Evolutionary conservation across 148 eudicot genomes (phyloP).

Genomic region (Drosera capensis): DNA sequence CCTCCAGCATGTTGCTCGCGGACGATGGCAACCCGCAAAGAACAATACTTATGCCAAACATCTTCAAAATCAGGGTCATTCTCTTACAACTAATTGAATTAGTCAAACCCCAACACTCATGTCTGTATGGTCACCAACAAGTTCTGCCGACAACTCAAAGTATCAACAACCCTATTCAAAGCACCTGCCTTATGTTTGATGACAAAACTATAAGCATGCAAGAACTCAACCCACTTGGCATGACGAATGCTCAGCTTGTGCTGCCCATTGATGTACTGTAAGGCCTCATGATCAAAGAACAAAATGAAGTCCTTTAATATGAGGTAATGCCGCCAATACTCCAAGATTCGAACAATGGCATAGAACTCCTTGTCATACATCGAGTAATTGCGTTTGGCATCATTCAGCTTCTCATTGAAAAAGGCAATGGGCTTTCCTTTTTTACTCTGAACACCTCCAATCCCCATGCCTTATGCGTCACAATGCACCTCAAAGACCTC

Average conservation of each 20-base stretch:
- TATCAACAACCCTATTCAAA: not conserved
- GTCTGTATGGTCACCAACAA: too few species aligned
- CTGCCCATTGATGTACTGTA: not conserved
- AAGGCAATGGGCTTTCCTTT: not conserved
- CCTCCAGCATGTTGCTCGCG: too few species aligned
- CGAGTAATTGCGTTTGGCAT: not conserved
- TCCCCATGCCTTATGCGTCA: not conserved
- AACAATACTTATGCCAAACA: too few species aligned
- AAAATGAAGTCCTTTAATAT: not conserved
- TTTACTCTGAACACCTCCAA: not conserved
- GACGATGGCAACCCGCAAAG: too few species aligned
- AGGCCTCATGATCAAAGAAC: not conserved
- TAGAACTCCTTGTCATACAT: constrained; percentile 4
- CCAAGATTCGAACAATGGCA: not conserved
- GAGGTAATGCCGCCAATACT: not conserved
- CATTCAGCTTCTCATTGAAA: constrained; percentile 5
- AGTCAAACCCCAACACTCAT: too few species aligned
- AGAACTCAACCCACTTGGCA: not conserved
- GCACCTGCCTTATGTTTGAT: not conserved
- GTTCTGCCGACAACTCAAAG: not conserved
- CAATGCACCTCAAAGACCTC: not conserved
- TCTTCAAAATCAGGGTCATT: too few species aligned
- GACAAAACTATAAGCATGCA: not conserved
- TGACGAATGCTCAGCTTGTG: too few species aligned
- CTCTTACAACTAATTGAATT: too few species aligned